Conservation (phyloP, 257 asterid species). For the Plantago major region DNA sequence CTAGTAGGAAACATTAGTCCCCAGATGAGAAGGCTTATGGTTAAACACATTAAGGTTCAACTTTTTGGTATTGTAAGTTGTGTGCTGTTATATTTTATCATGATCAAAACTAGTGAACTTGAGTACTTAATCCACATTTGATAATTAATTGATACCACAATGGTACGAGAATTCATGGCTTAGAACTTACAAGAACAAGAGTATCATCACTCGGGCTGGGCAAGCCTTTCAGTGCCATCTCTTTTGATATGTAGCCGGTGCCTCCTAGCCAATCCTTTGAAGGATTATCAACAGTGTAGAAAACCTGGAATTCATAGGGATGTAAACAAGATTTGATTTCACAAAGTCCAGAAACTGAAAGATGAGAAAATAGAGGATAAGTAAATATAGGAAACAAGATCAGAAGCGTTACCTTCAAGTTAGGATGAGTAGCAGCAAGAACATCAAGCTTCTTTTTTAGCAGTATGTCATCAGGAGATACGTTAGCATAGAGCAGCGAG, state of each 20-base stretch:
- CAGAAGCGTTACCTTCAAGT: slow-evolving; percentile 55
- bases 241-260: slow-evolving; percentile 71
- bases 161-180: slow-evolving; percentile 11
- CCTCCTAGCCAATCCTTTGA: slow-evolving; percentile 89
- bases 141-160: slow-evolving; percentile 5
- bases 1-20: no score
- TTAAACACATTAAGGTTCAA: no score
- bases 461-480: slow-evolving; percentile 96
- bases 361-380: background rate
- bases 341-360: background rate
- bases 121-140: background rate
- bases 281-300: slow-evolving; percentile 90
- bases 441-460: slow-evolving; percentile 90
- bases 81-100: no score
- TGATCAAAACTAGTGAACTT: background rate
- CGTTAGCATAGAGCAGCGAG: slow-evolving; percentile 80
- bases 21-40: no score
- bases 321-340: background rate
- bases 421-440: slow-evolving; percentile 76
- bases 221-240: slow-evolving; percentile 82
- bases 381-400: slow-evolving; percentile 2
- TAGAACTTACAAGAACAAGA: slow-evolving; percentile 69
- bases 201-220: slow-evolving; percentile 82
- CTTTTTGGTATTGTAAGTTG: no score
- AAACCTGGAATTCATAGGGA: slow-evolving; percentile 44